A percentile compares a stretch with the other conserved stretches of the same genome.
Conservation (phyloP, 1,284 basidiomycete genomes). For the Ceratobasidium sp. region DNA sequence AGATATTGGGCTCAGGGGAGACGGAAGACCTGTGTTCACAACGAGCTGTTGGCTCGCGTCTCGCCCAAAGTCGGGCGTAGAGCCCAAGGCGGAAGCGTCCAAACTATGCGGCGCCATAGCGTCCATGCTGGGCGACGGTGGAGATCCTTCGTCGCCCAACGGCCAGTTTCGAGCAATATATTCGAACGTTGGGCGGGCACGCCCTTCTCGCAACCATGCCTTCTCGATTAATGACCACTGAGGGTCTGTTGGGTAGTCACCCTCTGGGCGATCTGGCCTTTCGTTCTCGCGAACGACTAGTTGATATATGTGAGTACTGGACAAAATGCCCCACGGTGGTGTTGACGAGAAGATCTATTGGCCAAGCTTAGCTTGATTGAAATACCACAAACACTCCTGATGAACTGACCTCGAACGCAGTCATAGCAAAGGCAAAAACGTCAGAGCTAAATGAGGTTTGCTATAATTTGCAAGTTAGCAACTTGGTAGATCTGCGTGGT, state of each 20-base stretch:
- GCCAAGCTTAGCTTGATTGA: background rate
- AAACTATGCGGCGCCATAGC: background rate
- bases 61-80: background rate
- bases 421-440: constrained; percentile 70
- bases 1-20: constrained; percentile 11
- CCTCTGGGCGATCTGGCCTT: constrained; percentile 47
- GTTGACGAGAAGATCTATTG: constrained; percentile 35
- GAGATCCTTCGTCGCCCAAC: background rate
- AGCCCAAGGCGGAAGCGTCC: background rate
- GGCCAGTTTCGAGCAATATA: constrained; percentile 28
- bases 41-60: background rate
- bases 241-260: constrained; percentile 24
- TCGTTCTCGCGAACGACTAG: constrained; percentile 47
- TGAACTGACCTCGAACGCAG: constrained; percentile 65
- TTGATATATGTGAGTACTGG: constrained; percentile 46
- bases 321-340: constrained; percentile 47
- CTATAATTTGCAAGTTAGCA: constrained; percentile 61
- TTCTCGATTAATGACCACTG: constrained; percentile 46
- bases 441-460: constrained; percentile 66
- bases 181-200: constrained; percentile 39
- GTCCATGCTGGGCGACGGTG: background rate
- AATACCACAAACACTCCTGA: background rate
- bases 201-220: constrained; percentile 38
- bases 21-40: constrained; percentile 6
- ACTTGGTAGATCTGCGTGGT: constrained; percentile 55